Percentiles rank a stretch among this genome's conserved stretches.
Conservation (phyloP, 305 asterid genomes). For the Rubia peregrina region DNA sequence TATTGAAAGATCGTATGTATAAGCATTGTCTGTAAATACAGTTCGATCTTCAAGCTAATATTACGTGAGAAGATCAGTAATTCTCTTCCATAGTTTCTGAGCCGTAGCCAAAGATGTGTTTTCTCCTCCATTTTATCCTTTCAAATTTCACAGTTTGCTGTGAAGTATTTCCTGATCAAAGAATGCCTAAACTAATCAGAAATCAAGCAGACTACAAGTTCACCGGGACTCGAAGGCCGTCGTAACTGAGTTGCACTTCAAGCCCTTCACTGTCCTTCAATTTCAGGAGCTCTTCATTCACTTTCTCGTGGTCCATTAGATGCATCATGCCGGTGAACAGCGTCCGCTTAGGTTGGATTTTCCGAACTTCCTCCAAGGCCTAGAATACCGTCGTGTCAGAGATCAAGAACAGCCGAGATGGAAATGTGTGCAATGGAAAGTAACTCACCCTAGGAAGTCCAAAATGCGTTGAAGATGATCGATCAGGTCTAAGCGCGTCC, state of each 20-base stretch:
- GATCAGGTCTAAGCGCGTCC: constrained; percentile 94
- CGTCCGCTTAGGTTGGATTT: constrained; percentile 73
- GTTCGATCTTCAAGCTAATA: too few species aligned
- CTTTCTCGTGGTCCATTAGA: constrained; percentile 84
- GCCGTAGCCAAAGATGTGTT: background rate
- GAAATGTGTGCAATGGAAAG: background rate
- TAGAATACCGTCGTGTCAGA: constrained; percentile 21
- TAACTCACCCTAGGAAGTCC: constrained; percentile 80
- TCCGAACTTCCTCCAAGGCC: constrained; percentile 90
- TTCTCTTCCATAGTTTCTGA: too few species aligned
- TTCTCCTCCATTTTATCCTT: background rate
- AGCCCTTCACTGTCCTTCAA: constrained; percentile 75
- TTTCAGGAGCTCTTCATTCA: constrained; percentile 51
- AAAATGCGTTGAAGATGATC: constrained; percentile 90
- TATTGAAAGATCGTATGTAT: too few species aligned
- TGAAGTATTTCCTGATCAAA: constrained; percentile 7
- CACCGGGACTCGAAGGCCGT: constrained; percentile 76
- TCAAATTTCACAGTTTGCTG: background rate
- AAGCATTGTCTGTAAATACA: too few species aligned
- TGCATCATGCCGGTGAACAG: constrained; percentile 91
- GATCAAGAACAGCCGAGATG: constrained; percentile 1
- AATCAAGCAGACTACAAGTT: constrained; percentile 26
- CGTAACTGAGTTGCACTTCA: constrained; percentile 78
- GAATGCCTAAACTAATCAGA: constrained; percentile 2
- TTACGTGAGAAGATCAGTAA: background rate